Base-by-base conservation (phyloP, 2,329 filamentous ascomycete genomes). In the Tolypocladium album region DNA sequence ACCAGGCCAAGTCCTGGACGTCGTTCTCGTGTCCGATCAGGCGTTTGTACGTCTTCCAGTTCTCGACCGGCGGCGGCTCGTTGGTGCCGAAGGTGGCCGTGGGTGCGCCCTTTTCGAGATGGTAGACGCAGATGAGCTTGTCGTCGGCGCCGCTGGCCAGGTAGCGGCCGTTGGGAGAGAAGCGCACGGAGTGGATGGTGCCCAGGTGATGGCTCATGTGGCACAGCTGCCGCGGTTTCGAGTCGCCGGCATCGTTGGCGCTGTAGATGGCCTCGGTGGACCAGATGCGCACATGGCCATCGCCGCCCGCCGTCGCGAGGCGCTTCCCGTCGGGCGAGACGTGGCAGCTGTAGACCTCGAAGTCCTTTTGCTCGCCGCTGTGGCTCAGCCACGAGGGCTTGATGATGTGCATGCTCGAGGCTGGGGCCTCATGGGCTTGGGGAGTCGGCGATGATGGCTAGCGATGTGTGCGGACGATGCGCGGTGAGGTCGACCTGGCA, bases 171-270 rank as follows among this genome's bases (percentile, higher is more conserved):
- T 96, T 97, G 36, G 91, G 88, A 12, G 94, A 97, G 78, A 97
- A 99, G 66, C 95, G 89, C 64, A 99, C 94, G 0, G 93, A 92
- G 75, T 97, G 93, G 64, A 97, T 97, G 22, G 93, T 97, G 66
- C 93, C 94, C 4, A 96, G 92, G 74, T 99, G 94, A 71, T 97
- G 92, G 83, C 92, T 97, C 85, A 99, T 94, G 69, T 95, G 93
- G 67, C 93, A 96, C 68, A 99, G 85, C 80, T 99, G 95, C 69
- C 90, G 92, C 56, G 95, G 93, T 69, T 86, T 88, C 59, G 80
- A 82, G 75, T 88, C 92, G 62, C 82, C 81, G 40, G 85, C 78
- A 65, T 93, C 85, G 64, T 86, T 82, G 63, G 91, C 88, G 67
- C 90, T 89, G 72, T 91, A 88, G 70, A 99, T 91, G 60, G 94